A percentile compares a stretch with the other conserved stretches of the same genome.
Conservation (phyloP, 352 stramenopile genomes). For the Globisporangium spiculum region DNA sequence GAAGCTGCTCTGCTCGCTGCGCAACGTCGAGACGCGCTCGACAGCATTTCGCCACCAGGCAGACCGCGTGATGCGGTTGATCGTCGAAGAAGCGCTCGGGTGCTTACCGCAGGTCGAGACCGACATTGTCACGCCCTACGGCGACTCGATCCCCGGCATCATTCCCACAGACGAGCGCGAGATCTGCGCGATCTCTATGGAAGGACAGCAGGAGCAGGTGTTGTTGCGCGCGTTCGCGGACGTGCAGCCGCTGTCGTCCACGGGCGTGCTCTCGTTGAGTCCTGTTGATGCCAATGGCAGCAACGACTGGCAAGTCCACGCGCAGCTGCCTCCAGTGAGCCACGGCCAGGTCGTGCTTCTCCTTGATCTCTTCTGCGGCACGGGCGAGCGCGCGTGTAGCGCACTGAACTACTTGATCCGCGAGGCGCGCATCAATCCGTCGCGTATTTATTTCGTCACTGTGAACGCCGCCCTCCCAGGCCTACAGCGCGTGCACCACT, state of each 20-base stretch:
- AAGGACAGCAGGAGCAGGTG: constrained; percentile 10
- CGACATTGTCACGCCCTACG: constrained; percentile 14
- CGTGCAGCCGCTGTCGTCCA: constrained; percentile 22
- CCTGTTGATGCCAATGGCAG: neutral
- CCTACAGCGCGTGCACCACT: constrained; percentile 35
- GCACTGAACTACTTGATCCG: constrained; percentile 41
- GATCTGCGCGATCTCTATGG: constrained; percentile 29
- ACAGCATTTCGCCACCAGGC: constrained; percentile 29
- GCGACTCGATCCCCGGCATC: constrained; percentile 10
- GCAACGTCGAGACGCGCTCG: constrained; percentile 16
- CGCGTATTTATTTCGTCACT: constrained; percentile 56
- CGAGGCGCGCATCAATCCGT: constrained; percentile 22
- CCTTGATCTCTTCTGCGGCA: constrained; percentile 42
- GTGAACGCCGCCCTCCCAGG: constrained; percentile 43
- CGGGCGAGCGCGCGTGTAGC: constrained; percentile 34
- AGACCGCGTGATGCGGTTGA: constrained; percentile 27
- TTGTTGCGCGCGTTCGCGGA: constrained; percentile 27
- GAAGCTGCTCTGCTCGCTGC: constrained; percentile 25
- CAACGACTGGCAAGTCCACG: constrained; percentile 19
- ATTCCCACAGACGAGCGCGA: constrained; percentile 19
- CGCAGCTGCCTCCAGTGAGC: constrained; percentile 28
- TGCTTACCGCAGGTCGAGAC: constrained; percentile 23
- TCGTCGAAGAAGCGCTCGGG: constrained; percentile 37
- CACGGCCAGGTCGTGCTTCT: constrained; percentile 33
- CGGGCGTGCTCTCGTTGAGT: constrained; percentile 17